phyloP scores from a whole-genome alignment of 2,329 filamentous ascomycete genomes.

The Ceratocystis cubensis region DNA sequence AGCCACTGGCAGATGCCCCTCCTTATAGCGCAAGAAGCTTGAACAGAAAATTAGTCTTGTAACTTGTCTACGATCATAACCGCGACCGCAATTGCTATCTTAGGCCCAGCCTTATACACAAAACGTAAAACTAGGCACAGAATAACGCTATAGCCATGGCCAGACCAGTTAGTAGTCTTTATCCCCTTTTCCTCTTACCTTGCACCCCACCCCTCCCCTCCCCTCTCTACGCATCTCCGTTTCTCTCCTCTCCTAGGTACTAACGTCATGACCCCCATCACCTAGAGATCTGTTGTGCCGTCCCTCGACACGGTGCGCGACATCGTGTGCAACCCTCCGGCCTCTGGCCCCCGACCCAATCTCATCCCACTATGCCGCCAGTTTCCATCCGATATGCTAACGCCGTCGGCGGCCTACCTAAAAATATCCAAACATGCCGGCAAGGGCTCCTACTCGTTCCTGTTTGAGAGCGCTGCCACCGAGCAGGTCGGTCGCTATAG shows the following conservation, averaged over 20 bases:
- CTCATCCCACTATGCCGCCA: constrained; percentile 72
- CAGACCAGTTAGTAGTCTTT: constrained; percentile 25
- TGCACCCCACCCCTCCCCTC: too few species aligned
- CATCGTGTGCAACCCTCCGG: constrained; percentile 31
- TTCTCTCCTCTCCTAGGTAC: background rate
- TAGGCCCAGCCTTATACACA: background rate
- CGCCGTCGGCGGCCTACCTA: constrained; percentile 87
- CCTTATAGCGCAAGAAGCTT: too few species aligned
- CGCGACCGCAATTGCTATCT: background rate
- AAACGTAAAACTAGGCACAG: background rate
- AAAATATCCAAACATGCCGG: constrained; percentile 65
- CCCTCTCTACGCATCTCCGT: too few species aligned
- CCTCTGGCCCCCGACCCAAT: constrained; percentile 40
- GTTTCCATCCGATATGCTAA: constrained; percentile 84
- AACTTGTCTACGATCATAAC: background rate
- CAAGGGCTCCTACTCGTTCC: constrained; percentile 67
- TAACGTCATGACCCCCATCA: background rate
- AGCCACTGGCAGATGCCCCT: too few species aligned
- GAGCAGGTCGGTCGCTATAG: constrained; percentile 91
- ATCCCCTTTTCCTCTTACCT: background rate
- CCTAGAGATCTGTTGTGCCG: constrained; percentile 33
- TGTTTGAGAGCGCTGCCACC: constrained; percentile 90
- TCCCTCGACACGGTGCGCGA: constrained; percentile 36
- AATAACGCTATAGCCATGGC: constrained; percentile 24
- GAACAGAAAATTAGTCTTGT: background rate